Base-by-base conservation (phyloP, 2,329 filamentous ascomycete species). In the Colletotrichum simmondsii region DNA sequence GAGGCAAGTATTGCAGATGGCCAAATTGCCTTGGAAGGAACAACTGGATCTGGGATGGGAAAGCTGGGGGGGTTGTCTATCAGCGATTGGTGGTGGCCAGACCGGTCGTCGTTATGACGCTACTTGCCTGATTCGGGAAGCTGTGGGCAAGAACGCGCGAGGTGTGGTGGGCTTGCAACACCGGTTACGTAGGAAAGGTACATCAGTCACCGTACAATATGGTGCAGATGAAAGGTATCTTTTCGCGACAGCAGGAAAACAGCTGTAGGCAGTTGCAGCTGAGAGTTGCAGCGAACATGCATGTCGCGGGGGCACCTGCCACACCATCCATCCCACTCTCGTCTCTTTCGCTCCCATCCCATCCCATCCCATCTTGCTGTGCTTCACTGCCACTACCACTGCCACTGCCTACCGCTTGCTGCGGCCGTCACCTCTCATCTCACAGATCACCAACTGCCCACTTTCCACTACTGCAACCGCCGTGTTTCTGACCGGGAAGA, bases 21-120 rank as follows among this genome's bases (percentile, higher is more conserved):
- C 54, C 42, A 57, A 61, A 61, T 22, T 49, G 60, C 62, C 49
- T 61, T 53, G 68, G 49, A 67, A 67, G 56, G 26, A 60, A 19
- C 70, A 52, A 24, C 35, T 30, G 22, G 53, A 72, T 46, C 46
- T 61, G 49, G 56, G 64, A 35, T 56, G 10, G 32, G 54, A 65
- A 28, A 30, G 59, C 58, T 54, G 42, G 46, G 60, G 56, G 65
- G 56, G 54, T 61, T 42, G 59, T 53, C 66, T 70, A 56, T 61
- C 71, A 65, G 56, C 59, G 52, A 57, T 61, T 65, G 56, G 65
- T 65, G 70, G 70, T 72, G 60, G 59, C 60, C 70, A 72, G 66
- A 56, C 54, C 14, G 46, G 65, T 49, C 30, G 60, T 67, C 64
- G 71, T 72, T 72, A 72, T 72, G 71, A 72, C 71, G 66, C 71